A percentile compares a stretch with the other conserved stretches of the same genome.
phyloP scores from a whole-genome alignment of 192 early-diverging fungal genomes.

The Kappamyces sp. region DNA sequence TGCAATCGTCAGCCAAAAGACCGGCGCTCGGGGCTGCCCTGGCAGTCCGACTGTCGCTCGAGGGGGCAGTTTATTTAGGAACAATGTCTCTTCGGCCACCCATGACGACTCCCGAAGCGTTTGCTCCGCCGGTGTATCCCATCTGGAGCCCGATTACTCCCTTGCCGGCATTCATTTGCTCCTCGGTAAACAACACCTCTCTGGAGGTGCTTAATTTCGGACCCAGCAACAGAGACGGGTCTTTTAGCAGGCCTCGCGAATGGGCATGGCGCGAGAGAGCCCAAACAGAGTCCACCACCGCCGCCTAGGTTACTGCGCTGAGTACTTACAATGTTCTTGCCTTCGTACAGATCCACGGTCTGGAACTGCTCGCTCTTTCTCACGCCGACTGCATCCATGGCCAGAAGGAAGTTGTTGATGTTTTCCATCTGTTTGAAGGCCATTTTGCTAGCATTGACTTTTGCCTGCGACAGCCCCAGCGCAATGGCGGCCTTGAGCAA shows the following conservation, averaged over 20 bases:
- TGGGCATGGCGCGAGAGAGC: constrained; percentile 64
- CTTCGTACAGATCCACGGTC: constrained; percentile 76
- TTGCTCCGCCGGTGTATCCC: constrained; percentile 25
- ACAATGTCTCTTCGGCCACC: constrained; percentile 39
- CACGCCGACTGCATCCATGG: constrained; percentile 57
- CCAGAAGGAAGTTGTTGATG: constrained; percentile 64
- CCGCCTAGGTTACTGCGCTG: constrained; percentile 12
- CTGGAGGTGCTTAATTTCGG: constrained; percentile 56
- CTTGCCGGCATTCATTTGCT: constrained; percentile 52
- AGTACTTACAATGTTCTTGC: constrained; percentile 29
- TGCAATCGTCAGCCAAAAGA: too few species aligned
- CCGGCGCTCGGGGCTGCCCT: too few species aligned
- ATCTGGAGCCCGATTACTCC: constrained; percentile 53
- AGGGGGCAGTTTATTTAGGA: too few species aligned
- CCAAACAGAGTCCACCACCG: constrained; percentile 68
- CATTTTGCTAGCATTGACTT: constrained; percentile 60
- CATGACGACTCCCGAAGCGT: constrained; percentile 33
- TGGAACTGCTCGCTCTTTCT: constrained; percentile 70
- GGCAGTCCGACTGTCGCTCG: too few species aligned
- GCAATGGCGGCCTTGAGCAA: constrained; percentile 52
- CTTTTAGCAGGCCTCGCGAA: constrained; percentile 15
- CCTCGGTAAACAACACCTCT: constrained; percentile 60
- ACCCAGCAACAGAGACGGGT: constrained; percentile 39
- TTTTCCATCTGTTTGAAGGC: constrained; percentile 86
- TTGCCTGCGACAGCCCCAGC: constrained; percentile 24